A percentile compares a stretch with the other conserved stretches of the same genome.
Evolutionary conservation across 202 grass and related monocot species (phyloP).

Genomic region (Setaria viridis): DNA sequence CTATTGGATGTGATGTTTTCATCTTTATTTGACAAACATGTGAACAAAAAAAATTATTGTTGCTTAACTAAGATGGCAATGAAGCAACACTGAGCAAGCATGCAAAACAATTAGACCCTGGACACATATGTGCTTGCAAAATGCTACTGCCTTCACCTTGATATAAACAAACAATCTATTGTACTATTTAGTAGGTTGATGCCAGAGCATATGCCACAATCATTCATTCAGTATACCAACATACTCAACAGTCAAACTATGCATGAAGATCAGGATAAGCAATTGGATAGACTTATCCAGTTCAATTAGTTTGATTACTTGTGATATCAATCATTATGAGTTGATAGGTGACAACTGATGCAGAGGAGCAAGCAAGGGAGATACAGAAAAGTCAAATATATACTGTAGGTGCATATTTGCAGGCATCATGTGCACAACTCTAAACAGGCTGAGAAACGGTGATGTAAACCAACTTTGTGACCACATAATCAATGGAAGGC

Average conservation of each 20-base stretch:
- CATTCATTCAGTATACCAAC: neutral
- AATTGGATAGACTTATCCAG: neutral
- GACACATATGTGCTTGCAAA: conserved; percentile 12
- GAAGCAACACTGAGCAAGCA: conserved; percentile 11
- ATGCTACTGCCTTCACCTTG: neutral
- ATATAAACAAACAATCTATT: neutral
- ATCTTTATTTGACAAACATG: conserved; percentile 18
- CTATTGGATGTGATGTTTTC: conserved; percentile 16
- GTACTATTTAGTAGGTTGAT: neutral
- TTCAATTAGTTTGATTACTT: conserved; percentile 16
- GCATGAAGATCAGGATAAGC: neutral
- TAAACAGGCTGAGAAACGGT: no score
- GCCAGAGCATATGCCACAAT: neutral
- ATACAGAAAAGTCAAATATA: no score
- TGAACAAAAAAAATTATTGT: conserved; percentile 14
- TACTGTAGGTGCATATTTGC: no score
- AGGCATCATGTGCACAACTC: no score
- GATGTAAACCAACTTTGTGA: no score
- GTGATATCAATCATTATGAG: no score
- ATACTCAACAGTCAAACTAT: neutral
- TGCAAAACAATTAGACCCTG: neutral
- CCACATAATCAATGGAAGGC: no score
- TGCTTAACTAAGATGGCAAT: conserved; percentile 7
- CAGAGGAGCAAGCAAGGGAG: no score
- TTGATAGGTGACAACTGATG: no score